Conservation (phyloP, 495 filamentous ascomycete genomes). For the Penicillium bialowiezense region DNA sequence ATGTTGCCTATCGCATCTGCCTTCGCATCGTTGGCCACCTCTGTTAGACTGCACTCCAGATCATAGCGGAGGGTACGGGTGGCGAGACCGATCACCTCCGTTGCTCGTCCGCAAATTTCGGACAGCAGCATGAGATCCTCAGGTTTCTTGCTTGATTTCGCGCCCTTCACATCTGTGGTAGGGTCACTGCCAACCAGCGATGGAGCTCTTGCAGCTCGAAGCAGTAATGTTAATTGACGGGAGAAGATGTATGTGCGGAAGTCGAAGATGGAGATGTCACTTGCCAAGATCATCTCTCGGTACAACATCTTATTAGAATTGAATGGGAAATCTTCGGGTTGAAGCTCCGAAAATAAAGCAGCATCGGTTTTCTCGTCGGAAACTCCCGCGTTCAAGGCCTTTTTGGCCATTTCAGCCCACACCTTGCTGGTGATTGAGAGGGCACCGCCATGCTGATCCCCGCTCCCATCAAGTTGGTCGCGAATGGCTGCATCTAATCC, state of each 20-base stretch:
- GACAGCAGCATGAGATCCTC: slow-evolving; percentile 76
- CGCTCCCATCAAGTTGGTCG: slow-evolving; percentile 59
- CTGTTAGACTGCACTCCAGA: slow-evolving; percentile 43
- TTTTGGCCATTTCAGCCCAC: slow-evolving; percentile 58
- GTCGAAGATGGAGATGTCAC: slow-evolving; percentile 95
- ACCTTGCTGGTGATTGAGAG: slow-evolving; percentile 69
- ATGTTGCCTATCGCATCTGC: slow-evolving; percentile 71
- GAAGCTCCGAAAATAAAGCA: slow-evolving; percentile 29
- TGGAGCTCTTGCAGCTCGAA: slow-evolving; percentile 72
- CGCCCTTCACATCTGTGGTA: slow-evolving; percentile 8
- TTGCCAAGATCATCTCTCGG: slow-evolving; percentile 89
- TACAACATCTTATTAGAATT: slow-evolving; percentile 76
- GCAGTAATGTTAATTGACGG: slow-evolving; percentile 77
- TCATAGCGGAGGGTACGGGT: slow-evolving; percentile 77
- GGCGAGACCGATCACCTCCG: slow-evolving; percentile 76
- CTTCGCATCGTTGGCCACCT: slow-evolving; percentile 33
- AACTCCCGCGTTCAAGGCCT: slow-evolving; percentile 31
- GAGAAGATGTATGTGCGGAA: slow-evolving; percentile 94
- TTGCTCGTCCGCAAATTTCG: slow-evolving; percentile 73
- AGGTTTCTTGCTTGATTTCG: slow-evolving; percentile 45
- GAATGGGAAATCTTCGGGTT: slow-evolving; percentile 52
- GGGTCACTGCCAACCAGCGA: slow-evolving; percentile 25
- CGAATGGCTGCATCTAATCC: slow-evolving; percentile 79
- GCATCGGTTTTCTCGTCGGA: slow-evolving; percentile 10
- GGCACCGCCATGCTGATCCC: slow-evolving; percentile 59